These are phyloP conservation scores for Saccharum spontaneum DNA, from an alignment of 176 grass and related monocot genomes.

Conservation along the genomic window DNA sequence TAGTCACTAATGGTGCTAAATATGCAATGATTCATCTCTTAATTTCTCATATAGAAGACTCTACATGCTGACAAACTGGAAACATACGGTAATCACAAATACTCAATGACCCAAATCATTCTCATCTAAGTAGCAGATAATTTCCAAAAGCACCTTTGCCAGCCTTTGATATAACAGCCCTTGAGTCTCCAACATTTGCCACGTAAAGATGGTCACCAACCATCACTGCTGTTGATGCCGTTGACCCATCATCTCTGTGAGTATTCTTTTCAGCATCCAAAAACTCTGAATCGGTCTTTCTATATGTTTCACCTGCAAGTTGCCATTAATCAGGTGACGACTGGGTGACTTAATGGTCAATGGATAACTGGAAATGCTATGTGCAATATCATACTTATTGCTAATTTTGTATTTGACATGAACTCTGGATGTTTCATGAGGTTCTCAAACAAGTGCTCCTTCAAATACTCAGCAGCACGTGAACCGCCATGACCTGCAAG, in stretches of 20 bases:
- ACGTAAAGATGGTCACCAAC: constrained; percentile 85
- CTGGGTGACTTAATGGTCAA: background rate
- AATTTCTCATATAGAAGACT: background rate
- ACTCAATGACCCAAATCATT: constrained; percentile 16
- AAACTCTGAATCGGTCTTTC: constrained; percentile 88
- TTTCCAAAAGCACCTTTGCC: constrained; percentile 74
- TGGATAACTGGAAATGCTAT: background rate
- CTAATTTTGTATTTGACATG: constrained; percentile 85
- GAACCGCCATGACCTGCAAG: constrained; percentile 91
- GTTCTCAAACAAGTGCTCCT: constrained; percentile 95
- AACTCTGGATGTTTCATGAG: constrained; percentile 88
- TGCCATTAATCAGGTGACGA: constrained; percentile 25
- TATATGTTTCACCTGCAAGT: constrained; percentile 80
- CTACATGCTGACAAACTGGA: background rate
- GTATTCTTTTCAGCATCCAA: constrained; percentile 81
- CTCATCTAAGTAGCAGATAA: background rate
- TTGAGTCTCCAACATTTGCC: constrained; percentile 98
- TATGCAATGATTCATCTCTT: background rate
- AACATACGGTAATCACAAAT: background rate
- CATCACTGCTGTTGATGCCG: constrained; percentile 86
- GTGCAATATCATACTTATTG: constrained; percentile 68
- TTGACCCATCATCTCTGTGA: constrained; percentile 94
- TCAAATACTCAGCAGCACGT: constrained; percentile 97
- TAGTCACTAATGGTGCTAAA: background rate
- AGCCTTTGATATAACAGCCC: constrained; percentile 85